Evolutionary conservation across 441 rosid species (phyloP).

Genomic region (Populus hybrid): DNA sequence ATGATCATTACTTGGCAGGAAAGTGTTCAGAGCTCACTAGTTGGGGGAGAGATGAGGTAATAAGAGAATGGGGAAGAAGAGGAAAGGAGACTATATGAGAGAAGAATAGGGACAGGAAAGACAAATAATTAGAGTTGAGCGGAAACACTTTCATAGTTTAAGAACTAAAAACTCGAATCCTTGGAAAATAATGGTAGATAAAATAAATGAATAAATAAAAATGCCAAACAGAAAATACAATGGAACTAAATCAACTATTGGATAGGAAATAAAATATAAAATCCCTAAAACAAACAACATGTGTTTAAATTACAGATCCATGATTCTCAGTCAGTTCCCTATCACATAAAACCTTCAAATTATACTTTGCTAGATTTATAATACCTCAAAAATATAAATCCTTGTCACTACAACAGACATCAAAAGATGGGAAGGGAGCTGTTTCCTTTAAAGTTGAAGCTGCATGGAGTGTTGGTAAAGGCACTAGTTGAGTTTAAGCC

Average conservation of each 20-base stretch:
- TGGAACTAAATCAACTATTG: not conserved
- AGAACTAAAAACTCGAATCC: not conserved
- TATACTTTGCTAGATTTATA: not conserved
- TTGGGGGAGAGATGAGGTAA: not conserved
- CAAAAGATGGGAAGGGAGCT: not conserved
- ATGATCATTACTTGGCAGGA: not conserved
- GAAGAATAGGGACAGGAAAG: not conserved
- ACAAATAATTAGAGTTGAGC: not conserved
- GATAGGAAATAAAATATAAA: not conserved
- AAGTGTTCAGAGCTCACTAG: not conserved
- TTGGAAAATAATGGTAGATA: not conserved
- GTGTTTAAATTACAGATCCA: not conserved
- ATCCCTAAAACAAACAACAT: not conserved
- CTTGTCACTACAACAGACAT: not conserved
- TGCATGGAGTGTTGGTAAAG: not conserved
- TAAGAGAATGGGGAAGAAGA: not conserved
- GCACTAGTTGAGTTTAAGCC: not conserved
- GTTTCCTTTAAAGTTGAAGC: not conserved
- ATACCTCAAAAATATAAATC: not conserved
- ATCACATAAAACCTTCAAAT: not conserved
- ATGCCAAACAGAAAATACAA: not conserved
- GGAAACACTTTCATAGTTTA: not conserved
- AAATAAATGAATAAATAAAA: not conserved
- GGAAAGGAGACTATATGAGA: not conserved
- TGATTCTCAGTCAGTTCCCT: not conserved